Evolutionary conservation across 225 moss, liverwort and hornwort species (phyloP).

Genomic region (Physcomitrium patens): DNA sequence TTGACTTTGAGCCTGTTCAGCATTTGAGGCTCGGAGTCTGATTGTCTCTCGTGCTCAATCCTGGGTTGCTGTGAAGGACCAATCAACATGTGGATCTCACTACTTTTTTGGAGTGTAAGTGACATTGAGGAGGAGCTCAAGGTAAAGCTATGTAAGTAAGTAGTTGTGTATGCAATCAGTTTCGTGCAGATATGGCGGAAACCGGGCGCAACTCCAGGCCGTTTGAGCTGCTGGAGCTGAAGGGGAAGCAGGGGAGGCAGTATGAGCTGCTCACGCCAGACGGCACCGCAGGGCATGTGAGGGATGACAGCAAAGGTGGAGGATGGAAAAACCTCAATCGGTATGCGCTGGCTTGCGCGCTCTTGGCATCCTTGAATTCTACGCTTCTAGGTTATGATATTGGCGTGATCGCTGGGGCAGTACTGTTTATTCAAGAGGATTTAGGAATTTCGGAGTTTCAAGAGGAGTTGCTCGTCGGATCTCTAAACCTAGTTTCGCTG

Average conservation of each 20-base stretch:
- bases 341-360: conserved; percentile 75
- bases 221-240: conserved; percentile 48
- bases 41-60: background rate
- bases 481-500: conserved; percentile 84
- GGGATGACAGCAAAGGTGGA: conserved; percentile 20
- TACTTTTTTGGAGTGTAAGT: background rate
- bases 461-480: conserved; percentile 83
- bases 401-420: conserved; percentile 94
- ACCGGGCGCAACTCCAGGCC: conserved; percentile 20
- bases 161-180: background rate
- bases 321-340: conserved; percentile 50
- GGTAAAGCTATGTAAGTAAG: background rate
- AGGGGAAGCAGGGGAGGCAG: conserved; percentile 42
- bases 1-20: background rate
- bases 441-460: conserved; percentile 71
- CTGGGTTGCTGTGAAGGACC: background rate
- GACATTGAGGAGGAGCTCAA: background rate
- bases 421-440: conserved; percentile 85
- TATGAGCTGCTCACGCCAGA: conserved; percentile 52
- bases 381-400: conserved; percentile 85
- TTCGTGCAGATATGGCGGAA: conserved; percentile 36
- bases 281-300: background rate
- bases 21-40: background rate
- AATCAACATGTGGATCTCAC: conserved; percentile 12
- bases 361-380: conserved; percentile 86